Evolutionary conservation across 352 stramenopile species (phyloP), one percentile per base, ranked within the genome.

Genomic region (Phytophthora melonis): DNA sequence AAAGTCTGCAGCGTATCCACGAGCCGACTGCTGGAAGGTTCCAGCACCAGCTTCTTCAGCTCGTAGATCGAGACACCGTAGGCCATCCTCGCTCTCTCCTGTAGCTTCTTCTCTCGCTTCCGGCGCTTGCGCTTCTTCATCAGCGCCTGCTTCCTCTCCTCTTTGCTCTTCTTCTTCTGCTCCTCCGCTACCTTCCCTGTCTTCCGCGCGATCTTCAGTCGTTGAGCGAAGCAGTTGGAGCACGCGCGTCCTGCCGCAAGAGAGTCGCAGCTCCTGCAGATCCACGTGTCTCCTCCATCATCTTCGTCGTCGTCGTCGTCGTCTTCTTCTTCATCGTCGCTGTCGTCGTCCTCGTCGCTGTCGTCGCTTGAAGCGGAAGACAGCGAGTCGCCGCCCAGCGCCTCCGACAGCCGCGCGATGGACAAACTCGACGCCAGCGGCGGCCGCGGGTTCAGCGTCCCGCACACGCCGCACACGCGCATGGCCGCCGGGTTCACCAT

Each of bases 41-140:
- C 83, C 8, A 66, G 57, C 23, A 83, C 50, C 19, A 94, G 64
- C 34, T 89, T 89, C 59, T 82, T 78, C 4, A 94, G 70, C 21
- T 87, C 83, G 5, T 87, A 77, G 45, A 88, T 90, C 9, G 86
- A 93, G 5, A 94, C 79, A 1, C 88, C 88, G 69, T 93, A 94
- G 11, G 83, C 84, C 43, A 87, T 83, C 58, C 78, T 81, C 45
- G 67, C 64, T 68, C 75, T 72, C 25, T 81, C 84, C 59, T 82
- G 80, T 30, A 54, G 43, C 34, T 80, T 75, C 49, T 84, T 88
- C 32, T 82, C 74, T 0, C 68, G 63, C 47, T 83, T 83, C 27
- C 73, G 77, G 9, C 66, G 55, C 10, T 85, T 80, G 1, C 58
- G 68, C 57, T 78, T 83, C 55, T 72, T 75, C 18, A 70, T 19